Base-by-base conservation (phyloP, 1,284 basidiomycete species). In the Tilletia caries region DNA sequence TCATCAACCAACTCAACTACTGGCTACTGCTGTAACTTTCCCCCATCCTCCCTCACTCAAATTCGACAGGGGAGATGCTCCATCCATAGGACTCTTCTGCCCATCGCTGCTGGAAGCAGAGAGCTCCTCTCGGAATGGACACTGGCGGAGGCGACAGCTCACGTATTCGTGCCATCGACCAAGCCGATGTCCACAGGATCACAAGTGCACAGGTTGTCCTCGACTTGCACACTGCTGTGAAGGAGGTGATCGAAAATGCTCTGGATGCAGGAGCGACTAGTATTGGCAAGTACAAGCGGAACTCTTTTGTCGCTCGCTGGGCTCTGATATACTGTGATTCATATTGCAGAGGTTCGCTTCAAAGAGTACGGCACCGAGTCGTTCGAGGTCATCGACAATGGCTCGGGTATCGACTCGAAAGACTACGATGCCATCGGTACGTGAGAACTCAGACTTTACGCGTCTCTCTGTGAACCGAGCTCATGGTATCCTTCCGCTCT, bases 221-320 rank as follows among this genome's bases (percentile, higher is more conserved):
- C 34, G 94, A 98, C 82, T 87, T 98, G 1, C 93, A 94, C 80
- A 91, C 81, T 3, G 93, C 93, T 0, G 90, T 98, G 68, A 98
- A 98, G 82, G 96, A 99, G 83, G 88, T 98, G 1, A 88, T 98
- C 1, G 96, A 99, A 85, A 99, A 99, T 82, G 92, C 92, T 70
- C 85, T 98, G 33, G 96, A 98, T 83, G 94, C 95, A 0, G 91
- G 91, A 0, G 92, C 95, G 0, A 93, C 91, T 0, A 89, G 85
- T 74, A 89, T 98, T 65, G 93, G 94, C 91, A 65, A 66, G 89
- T 80, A 25, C 5, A 23, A n/a, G n/a, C 13, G 5, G 20, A 20
- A 44, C 29, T 23, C 52, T 54, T 41, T 41, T 15, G 15, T 15
- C 2, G 15, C 10, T 41, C 8, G 37, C 37, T 41, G 8, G 37